Conservation (phyloP, 2,329 filamentous ascomycete species). For the Neoscytalidium dimidiatum region DNA sequence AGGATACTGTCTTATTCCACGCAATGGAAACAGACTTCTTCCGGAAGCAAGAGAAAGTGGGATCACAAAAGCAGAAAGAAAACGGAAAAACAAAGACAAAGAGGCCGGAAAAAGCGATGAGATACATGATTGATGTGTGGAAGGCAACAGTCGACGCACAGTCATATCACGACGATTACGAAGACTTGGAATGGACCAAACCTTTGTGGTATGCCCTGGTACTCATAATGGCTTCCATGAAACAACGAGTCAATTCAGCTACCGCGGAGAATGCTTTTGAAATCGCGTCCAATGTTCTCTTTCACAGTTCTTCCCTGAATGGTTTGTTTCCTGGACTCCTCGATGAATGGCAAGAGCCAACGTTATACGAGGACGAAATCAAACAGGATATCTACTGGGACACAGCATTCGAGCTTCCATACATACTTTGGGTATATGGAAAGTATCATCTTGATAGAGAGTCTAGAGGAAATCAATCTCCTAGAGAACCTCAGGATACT, state of each 20-base stretch:
- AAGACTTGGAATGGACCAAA: background rate
- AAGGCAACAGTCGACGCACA: background rate
- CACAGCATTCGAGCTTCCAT: slow-evolving; percentile 15
- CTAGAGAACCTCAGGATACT: no score
- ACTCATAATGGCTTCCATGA: background rate
- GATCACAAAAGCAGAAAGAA: background rate
- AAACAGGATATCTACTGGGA: background rate
- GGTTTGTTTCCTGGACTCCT: background rate
- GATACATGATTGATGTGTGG: background rate
- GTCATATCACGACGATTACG: background rate
- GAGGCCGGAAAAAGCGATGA: background rate
- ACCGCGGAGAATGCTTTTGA: background rate
- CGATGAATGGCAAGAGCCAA: background rate
- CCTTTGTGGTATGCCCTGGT: background rate
- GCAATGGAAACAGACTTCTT: background rate
- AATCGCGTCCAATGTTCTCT: background rate
- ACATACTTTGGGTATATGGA: slow-evolving; percentile 12
- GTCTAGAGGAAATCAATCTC: no score
- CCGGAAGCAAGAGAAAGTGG: background rate
- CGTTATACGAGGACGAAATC: background rate
- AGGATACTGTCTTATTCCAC: slow-evolving; percentile 19
- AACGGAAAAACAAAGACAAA: background rate
- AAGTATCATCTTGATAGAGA: background rate
- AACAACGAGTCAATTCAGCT: background rate
- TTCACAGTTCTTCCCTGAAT: background rate